phyloP scores from a whole-genome alignment of 106 monocot genomes.

The Phalaenopsis aphrodite region DNA sequence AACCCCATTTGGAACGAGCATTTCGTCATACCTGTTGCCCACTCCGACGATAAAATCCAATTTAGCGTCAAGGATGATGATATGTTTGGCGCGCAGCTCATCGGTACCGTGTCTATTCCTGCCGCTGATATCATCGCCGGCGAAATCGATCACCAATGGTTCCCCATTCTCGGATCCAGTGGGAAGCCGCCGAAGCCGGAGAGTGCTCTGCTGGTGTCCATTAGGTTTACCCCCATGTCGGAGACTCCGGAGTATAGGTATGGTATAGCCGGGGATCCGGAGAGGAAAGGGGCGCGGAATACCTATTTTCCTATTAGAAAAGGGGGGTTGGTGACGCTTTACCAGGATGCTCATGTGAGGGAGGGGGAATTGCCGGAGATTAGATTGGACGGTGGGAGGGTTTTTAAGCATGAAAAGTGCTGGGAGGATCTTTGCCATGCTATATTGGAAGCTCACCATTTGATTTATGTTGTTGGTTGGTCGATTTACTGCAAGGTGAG shows the following conservation, averaged over 20 bases:
- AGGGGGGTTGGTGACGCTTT: conserved; percentile 52
- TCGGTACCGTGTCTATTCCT: conserved; percentile 44
- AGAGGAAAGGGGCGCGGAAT: conserved; percentile 22
- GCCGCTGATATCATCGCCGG: conserved; percentile 13
- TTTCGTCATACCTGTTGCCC: conserved; percentile 53
- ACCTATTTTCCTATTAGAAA: conserved; percentile 44
- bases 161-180: conserved; percentile 25
- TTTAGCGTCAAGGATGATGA: conserved; percentile 69
- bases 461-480: conserved; percentile 74
- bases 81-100: conserved; percentile 55
- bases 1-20: conserved; percentile 48
- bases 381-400: conserved; percentile 28
- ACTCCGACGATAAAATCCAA: conserved; percentile 26
- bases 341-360: conserved; percentile 63
- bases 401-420: conserved; percentile 40
- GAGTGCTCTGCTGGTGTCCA: conserved; percentile 28
- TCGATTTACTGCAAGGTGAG: conserved; percentile 50
- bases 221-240: conserved; percentile 25
- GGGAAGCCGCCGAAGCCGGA: conserved; percentile 45
- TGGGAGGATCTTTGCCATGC: conserved; percentile 86
- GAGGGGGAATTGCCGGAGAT: conserved; percentile 54
- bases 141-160: conserved; percentile 28
- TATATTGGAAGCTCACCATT: conserved; percentile 65
- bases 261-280: conserved; percentile 38
- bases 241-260: conserved; percentile 17